phyloP scores from a whole-genome alignment of 2,329 filamentous ascomycete species.

The Trichocomaceae sp. region DNA sequence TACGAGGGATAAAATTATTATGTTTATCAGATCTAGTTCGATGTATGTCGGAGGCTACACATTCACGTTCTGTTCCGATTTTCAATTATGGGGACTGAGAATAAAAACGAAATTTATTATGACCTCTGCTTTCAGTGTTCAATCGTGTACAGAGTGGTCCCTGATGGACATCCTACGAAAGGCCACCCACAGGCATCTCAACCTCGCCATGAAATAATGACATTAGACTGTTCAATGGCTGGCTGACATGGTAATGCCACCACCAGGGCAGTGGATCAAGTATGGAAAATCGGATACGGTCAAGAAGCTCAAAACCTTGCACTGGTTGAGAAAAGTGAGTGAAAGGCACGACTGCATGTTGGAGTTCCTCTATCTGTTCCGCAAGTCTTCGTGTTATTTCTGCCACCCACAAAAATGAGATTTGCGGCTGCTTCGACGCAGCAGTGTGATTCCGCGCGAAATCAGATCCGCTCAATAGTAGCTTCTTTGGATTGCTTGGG shows the following conservation, averaged over 20 bases:
- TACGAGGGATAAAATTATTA: background rate
- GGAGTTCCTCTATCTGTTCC: conserved; percentile 14
- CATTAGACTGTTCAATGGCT: conserved; percentile 36
- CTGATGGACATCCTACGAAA: background rate
- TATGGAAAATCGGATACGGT: conserved; percentile 48
- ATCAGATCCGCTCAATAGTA: background rate
- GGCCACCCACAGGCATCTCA: background rate
- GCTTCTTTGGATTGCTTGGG: conserved; percentile 15
- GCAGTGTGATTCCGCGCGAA: background rate
- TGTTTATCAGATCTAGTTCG: background rate
- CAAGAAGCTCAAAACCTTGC: conserved; percentile 45
- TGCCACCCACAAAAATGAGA: background rate
- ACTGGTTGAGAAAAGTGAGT: conserved; percentile 19
- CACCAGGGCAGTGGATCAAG: conserved; percentile 54
- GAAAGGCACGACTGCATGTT: conserved; percentile 16
- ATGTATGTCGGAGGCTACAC: background rate
- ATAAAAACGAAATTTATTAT: background rate
- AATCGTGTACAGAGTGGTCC: no score
- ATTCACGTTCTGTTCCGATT: background rate
- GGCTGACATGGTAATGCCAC: conserved; percentile 53
- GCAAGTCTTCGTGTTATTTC: conserved; percentile 8
- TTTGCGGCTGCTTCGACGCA: background rate
- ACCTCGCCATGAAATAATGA: background rate
- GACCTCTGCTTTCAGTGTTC: no score
- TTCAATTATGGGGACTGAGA: background rate